Percentiles rank a stretch among this genome's conserved stretches.
Evolutionary conservation across 495 filamentous ascomycete genomes (phyloP).

Genomic region (Astrothelium subdiscretum): DNA sequence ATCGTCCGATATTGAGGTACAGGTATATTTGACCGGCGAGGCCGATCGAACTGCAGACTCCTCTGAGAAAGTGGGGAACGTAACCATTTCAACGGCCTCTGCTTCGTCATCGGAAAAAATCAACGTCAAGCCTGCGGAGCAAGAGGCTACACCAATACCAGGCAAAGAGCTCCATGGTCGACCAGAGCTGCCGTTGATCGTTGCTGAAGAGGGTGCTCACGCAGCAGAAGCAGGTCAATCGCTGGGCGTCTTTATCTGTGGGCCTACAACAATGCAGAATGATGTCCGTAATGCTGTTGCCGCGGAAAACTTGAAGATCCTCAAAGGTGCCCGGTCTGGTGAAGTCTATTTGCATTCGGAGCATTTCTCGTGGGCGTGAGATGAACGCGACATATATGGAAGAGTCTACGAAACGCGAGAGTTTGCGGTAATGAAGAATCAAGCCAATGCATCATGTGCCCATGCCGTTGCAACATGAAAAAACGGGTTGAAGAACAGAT

Average conservation of each 20-base stretch:
- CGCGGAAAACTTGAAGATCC: constrained; percentile 30
- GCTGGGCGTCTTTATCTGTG: constrained; percentile 39
- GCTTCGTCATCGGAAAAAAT: not conserved
- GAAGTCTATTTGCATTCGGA: constrained; percentile 45
- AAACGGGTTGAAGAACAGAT: not conserved
- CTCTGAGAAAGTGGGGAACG: not conserved
- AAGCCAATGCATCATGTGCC: not conserved
- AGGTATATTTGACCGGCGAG: constrained; percentile 1
- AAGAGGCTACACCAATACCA: not conserved
- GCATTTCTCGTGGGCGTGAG: constrained; percentile 34
- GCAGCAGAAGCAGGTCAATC: constrained; percentile 18
- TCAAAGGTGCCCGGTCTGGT: constrained; percentile 26
- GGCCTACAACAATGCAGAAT: constrained; percentile 38
- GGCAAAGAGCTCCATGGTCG: constrained; percentile 9
- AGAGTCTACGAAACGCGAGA: not conserved
- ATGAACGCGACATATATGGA: not conserved
- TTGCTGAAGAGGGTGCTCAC: constrained; percentile 21
- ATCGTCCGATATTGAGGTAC: not conserved
- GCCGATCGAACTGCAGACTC: not conserved
- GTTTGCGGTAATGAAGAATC: not conserved
- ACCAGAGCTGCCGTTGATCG: constrained; percentile 30
- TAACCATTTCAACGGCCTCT: not conserved
- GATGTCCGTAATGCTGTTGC: constrained; percentile 40
- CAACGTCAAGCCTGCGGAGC: not conserved
- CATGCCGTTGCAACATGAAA: not conserved